Percentiles rank a stretch among this genome's conserved stretches.
These are phyloP conservation scores for Tetracentron sinense DNA, from an alignment of 164 flowering plant genomes.

Conservation along the genomic window DNA sequence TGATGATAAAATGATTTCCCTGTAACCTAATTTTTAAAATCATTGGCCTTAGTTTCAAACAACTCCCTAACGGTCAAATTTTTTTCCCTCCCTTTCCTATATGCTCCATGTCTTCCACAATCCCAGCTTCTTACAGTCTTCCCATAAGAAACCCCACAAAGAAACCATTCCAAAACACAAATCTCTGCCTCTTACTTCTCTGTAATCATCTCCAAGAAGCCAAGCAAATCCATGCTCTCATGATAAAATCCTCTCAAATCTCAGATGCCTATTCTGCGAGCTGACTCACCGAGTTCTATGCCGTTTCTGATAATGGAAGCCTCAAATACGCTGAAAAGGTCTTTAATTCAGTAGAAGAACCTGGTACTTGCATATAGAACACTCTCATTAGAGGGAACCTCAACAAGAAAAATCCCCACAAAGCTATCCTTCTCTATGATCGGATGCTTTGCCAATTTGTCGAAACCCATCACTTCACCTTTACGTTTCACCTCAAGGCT, in stretches of 20 bases:
- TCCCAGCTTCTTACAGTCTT: too few species aligned
- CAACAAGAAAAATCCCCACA: slow-evolving; percentile 5
- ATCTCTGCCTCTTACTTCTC: slow-evolving; percentile 10
- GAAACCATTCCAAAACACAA: neutral
- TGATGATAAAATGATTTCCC: too few species aligned
- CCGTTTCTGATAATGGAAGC: slow-evolving; percentile 13
- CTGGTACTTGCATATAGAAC: slow-evolving; percentile 10
- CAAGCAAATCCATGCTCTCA: slow-evolving; percentile 13
- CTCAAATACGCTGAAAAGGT: neutral
- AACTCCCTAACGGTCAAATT: too few species aligned
- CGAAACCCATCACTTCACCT: slow-evolving; percentile 16
- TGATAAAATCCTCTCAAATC: slow-evolving; percentile 14
- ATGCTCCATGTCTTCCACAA: too few species aligned
- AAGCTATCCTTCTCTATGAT: slow-evolving; percentile 7
- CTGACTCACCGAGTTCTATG: slow-evolving; percentile 18
- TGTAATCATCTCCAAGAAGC: slow-evolving; percentile 13
- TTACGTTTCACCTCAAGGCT: slow-evolving; percentile 16
- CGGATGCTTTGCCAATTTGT: slow-evolving; percentile 2
- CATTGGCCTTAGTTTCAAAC: too few species aligned
- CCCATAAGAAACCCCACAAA: too few species aligned
- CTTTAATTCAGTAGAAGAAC: slow-evolving; percentile 2
- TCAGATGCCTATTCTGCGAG: slow-evolving; percentile 11
- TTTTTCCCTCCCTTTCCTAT: too few species aligned
- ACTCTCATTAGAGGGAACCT: slow-evolving; percentile 16
- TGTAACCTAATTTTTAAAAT: too few species aligned